Evolutionary conservation across 163 green algal species (phyloP).

Genomic region (Smithsoniella earleae): DNA sequence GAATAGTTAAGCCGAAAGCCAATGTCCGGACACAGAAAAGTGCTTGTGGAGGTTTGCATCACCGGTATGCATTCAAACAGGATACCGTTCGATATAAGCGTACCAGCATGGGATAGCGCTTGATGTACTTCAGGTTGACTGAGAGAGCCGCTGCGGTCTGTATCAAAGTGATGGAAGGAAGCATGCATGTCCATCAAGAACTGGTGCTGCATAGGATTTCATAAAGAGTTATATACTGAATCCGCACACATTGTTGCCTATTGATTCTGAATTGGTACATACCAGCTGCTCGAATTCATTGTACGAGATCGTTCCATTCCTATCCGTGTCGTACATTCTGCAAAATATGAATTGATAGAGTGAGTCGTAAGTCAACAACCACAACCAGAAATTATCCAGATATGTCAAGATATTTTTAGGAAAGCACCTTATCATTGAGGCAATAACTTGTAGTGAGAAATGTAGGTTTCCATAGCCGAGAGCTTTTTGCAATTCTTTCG

Average conservation of each 20-base stretch:
- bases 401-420: too few relatives aligned
- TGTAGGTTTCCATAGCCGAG: constrained; percentile 53
- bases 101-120: constrained; percentile 2
- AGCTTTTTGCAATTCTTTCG: constrained; percentile 55
- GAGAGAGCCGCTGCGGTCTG: not conserved
- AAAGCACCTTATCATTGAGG: constrained; percentile 38
- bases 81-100: too few relatives aligned
- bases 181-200: constrained; percentile 32
- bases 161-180: constrained; percentile 30
- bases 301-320: constrained; percentile 37
- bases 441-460: constrained; percentile 43
- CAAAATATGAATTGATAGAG: too few relatives aligned
- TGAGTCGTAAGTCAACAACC: too few relatives aligned
- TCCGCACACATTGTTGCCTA: too few relatives aligned
- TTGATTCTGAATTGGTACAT: too few relatives aligned
- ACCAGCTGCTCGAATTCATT: constrained; percentile 45
- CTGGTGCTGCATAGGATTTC: constrained; percentile 10
- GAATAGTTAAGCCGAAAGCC: too few relatives aligned
- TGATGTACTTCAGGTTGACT: not conserved
- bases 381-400: too few relatives aligned
- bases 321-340: constrained; percentile 41
- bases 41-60: too few relatives aligned
- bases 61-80: too few relatives aligned
- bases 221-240: too few relatives aligned
- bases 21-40: too few relatives aligned